Conservation (phyloP, 345 rosid genomes). For the Barbarea vulgaris region DNA sequence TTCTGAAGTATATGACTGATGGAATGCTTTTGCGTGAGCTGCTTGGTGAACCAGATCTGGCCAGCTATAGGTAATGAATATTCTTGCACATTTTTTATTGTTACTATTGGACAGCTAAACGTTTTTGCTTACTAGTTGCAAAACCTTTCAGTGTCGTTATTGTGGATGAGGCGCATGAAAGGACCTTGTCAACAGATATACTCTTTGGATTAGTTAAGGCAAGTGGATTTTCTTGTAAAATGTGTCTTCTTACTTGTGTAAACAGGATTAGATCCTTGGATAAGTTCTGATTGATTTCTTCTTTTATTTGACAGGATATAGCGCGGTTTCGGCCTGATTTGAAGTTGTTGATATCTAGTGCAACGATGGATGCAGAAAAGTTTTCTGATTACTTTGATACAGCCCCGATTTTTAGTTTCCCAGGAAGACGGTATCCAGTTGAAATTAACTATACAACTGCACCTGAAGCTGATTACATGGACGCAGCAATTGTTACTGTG, state of each 20-base stretch:
- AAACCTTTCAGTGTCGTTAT: constrained; percentile 72
- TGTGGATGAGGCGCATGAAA: constrained; percentile 99
- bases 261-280: constrained; percentile 11
- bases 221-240: constrained; percentile 38
- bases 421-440: constrained; percentile 96
- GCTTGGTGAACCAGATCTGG: constrained; percentile 91
- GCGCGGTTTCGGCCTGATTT: constrained; percentile 82
- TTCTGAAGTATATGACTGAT: constrained; percentile 95
- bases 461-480: constrained; percentile 96
- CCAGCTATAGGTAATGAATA: constrained; percentile 71
- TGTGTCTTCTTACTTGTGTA: constrained; percentile 13
- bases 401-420: constrained; percentile 95
- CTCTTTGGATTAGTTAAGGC: constrained; percentile 94
- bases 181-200: constrained; percentile 96
- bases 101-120: not conserved
- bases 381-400: constrained; percentile 94
- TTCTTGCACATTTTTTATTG: not conserved
- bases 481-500: constrained; percentile 90
- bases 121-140: constrained; percentile 25
- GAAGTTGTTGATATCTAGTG: constrained; percentile 92
- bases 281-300: constrained; percentile 20
- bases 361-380: constrained; percentile 97
- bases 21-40: constrained; percentile 96
- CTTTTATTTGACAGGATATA: constrained; percentile 62
- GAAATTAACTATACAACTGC: constrained; percentile 93